Base-by-base conservation (phyloP, 768 basidiomycete genomes). In the Tricholomella constricta region DNA sequence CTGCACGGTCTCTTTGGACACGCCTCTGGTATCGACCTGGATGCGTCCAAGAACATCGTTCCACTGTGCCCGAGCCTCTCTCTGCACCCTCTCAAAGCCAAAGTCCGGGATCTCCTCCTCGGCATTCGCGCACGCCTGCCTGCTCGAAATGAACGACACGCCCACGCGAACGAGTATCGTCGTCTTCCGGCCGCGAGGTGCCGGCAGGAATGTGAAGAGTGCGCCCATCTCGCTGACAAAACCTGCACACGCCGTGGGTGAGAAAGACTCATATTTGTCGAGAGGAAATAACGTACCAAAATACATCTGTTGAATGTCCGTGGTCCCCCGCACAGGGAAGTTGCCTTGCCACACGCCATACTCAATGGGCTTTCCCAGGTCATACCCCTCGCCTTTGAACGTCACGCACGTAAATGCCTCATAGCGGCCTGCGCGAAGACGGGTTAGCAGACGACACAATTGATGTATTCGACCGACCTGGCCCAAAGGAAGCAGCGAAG, bases 101-200 rank as follows among this genome's bases (percentile, higher is more conserved):
- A 78, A 84, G 51, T 77, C 69, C 0, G 80, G 78, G 6, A 87
- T 82, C 60, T 87, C 85, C 38, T 76, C 71, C 55, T 83, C 79
- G 2, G 84, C 84, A 55, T 83, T 85, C 3, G 69, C 58, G 59
- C 84, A 87, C 0, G 85, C 85, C 57, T 85, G 84, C 1, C 72
- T 74, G 20, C 72, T 70, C 4, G 84, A 86, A 46, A 86, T 80
- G 57, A 86, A 77, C 0, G 84, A 85, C 6, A 87, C 77, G n/a
- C 85, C 84, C 4, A 82, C 77, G n/a, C 84, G 80, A 1, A 73
- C 82, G 19, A 84, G 70, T 52, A 87, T 79, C 1, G 74, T 69
- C 1, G 78, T 80, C 8, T 62, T 54, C 8, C 54, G 45, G n/a
- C 63, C 58, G 6, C 60, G 49, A 0, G 77, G 73, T 20, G 73